Base-by-base conservation (phyloP, 176 grass and related monocot species). In the Paspalum vaginatum region DNA sequence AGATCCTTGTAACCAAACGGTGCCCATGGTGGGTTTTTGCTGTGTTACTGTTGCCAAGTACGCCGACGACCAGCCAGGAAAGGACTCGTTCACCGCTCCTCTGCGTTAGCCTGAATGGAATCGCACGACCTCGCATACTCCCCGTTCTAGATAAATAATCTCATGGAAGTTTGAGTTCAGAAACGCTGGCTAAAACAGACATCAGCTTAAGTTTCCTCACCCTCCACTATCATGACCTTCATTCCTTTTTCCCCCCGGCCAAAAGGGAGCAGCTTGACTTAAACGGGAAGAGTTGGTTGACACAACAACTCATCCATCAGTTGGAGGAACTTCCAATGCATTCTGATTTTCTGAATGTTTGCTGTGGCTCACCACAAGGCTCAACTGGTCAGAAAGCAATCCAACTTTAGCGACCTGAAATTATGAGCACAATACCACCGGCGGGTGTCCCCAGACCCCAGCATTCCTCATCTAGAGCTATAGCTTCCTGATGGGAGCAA, bases 221-320 rank as follows among this genome's bases (percentile, higher is more conserved):
- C 52, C 5, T 46, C 6, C 44, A 16, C 41, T 44, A 1, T 8
- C 15, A 11, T 20, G 9, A 11, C 6, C 43, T 2, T 17, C 20
- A 26, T 11, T 17, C 20, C 47, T 11, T 4, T 69, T 27, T 10
- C 8, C 1, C 24, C 18, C 22, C 4, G 5, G 32, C 1, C 2
- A 70, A 83, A 78, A 44, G 7, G 11, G 47, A 64, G 37, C 37
- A 50, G 10, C 76, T 88, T 88, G 42, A 8, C 86, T 75, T 88
- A 27, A 75, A 84, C 81, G 70, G 46, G 54, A 88, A 84, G 81
- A 54, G 52, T 47, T 70, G 18, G 76, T 70, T 63, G 70, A 69
- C 46, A 61, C 18, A 61, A 61, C 51, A 15, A 62, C 22, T 60
- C 37, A 32, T 32, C 32, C 32, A 32, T 32, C 32, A 4, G 41